phyloP scores from a whole-genome alignment of 176 grass and related monocot species.

The Eleusine indica region DNA sequence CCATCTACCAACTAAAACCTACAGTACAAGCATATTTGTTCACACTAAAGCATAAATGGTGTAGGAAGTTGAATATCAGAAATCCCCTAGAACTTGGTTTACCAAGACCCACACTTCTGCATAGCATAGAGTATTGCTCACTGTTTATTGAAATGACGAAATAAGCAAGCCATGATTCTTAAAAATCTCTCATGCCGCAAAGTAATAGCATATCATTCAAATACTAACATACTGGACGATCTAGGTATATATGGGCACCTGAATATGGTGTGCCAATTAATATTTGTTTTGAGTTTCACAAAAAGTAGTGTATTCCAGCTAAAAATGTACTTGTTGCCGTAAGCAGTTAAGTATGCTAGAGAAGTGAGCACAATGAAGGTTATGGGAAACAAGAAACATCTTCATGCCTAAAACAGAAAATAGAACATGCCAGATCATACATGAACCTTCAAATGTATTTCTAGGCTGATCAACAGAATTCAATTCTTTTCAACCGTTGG shows the following conservation, averaged over 20 bases:
- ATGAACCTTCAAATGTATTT: background rate
- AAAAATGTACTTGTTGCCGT: background rate
- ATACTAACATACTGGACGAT: background rate
- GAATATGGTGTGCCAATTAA: background rate
- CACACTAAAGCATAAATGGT: conserved; percentile 12
- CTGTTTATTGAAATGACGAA: background rate
- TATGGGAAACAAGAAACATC: background rate
- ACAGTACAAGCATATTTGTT: background rate
- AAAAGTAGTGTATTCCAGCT: background rate
- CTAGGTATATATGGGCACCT: background rate
- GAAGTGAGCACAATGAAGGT: background rate
- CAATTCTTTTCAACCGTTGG: background rate
- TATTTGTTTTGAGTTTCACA: background rate
- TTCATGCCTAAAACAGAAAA: background rate
- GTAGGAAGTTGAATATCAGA: background rate
- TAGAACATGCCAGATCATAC: background rate
- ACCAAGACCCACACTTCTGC: background rate
- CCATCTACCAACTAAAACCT: background rate
- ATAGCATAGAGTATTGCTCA: background rate
- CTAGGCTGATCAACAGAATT: background rate
- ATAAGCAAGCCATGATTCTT: background rate
- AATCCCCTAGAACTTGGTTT: background rate
- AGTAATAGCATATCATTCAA: background rate
- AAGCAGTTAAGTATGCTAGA: background rate
- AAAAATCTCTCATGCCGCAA: background rate